Base-by-base conservation (phyloP, 495 filamentous ascomycete species). In the Aspergillus egyptiacus region DNA sequence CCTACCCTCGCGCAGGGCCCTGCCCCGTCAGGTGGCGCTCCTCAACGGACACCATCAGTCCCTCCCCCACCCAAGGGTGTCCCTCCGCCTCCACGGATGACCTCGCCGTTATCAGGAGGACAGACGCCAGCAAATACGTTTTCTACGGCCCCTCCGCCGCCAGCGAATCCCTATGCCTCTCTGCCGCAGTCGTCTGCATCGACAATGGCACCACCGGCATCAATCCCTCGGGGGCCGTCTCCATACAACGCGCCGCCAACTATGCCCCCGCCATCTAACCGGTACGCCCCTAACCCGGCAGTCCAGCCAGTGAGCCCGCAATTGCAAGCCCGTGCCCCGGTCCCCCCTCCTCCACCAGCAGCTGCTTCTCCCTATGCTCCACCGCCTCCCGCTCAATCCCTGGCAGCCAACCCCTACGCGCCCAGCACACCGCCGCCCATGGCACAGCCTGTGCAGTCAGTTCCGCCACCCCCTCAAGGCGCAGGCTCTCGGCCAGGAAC, bases 171-270 rank as follows among this genome's bases (percentile, higher is more conserved):
- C 1, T 95, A 95, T 62, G 82, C 87, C 28, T 75, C 77, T 11
- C 63, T 76, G 35, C 63, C 69, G 25, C 65, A 64, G 45, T 68
- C 67, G 45, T 62, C 66, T 8, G 55, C 61, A 52, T 45, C 63
- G 35, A 61, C 58, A 44, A 71, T 74, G 64, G 64, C 64, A 32
- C 67, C 63, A 37, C 65, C 77, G 43, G 73, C 76, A 50, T 73
- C 79, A 6, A 76, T 89, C 43, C 78, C 83, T 24, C 78, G 90
- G 32, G 88, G 87, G 11, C 75, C 87, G 4, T 96, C 91, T 14
- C 90, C 90, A 32, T 96, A 96, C 66, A 91, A 94, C 58, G 79
- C 85, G 36, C 88, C 89, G 44, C 89, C 88, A 6, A 66, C 81
- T 42, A 78, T 76, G n/a, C 72, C 83, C 3, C 82, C 90, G 8